Base-by-base conservation (phyloP, 495 filamentous ascomycete genomes). In the Neurospora sp. region DNA sequence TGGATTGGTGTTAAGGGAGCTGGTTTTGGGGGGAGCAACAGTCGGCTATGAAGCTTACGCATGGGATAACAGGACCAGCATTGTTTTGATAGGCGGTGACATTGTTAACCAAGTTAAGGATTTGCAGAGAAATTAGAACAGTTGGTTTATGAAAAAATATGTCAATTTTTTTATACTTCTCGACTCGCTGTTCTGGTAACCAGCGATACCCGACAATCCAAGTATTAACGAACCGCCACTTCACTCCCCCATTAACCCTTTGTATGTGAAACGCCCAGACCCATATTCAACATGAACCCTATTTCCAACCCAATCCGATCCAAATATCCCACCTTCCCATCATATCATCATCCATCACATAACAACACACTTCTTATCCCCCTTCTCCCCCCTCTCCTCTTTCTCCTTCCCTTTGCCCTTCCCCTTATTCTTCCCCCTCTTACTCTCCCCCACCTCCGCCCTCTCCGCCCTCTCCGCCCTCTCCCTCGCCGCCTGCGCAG, bases 351-450 rank as follows among this genome's bases (percentile, higher is more conserved):
- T 22, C 38, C 70, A 35, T 84, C 78, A 89, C 87, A 89, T 89
- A 45, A 89, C 79, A 18, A 81, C 73, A 74, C 88, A 90, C 71
- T 86, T 88, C 74, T 77, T 83, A 7, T 83, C 84, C 71, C 78
- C 84, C 72, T 80, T 80, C 31, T 74, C 75, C n/a, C 71, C 69
- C 71, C 2, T 41, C 18, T 39, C 41, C 53, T 47, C 45, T 16
- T 38, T 47, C 41, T 31, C 47, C 5, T 59, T 59, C 47, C 20
- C 47, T 59, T 59, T 59, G 0, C 69, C 53, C 39, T 47, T 41
- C 59, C 61, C 27, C n/a, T 16, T 42, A 44, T 14, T 18, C 53
- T 47, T 39, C 3, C 14, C 41, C 2, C 10, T 39, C 40, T 35
- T 45, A 16, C 68, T 68, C 69, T 22, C 73, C 20, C 14, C 37